Base-by-base conservation (phyloP, 345 rosid genomes). In the Corchorus olitorius region DNA sequence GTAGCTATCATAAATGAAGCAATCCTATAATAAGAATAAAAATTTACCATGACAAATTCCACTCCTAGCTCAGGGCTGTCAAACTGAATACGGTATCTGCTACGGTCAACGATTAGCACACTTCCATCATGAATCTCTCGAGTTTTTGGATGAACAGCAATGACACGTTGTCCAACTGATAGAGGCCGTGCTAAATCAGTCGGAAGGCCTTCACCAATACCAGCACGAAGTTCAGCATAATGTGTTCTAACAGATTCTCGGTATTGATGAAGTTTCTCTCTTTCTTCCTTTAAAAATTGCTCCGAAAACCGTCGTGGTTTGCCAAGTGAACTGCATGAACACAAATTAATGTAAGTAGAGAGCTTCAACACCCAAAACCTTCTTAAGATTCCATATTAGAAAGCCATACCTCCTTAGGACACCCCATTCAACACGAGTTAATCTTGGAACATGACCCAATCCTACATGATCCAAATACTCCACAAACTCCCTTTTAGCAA, bases 391-490 rank as follows among this genome's bases (percentile, higher is more conserved):
- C 20, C 2, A 17, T 48, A 77, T 54, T 60, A 80, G 70, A 78
- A 81, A 70, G 50, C 70, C 10, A 22, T 73, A 90, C 94, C 94
- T 89, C 78, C 92, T 80, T 79, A 92, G 89, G 86, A 92, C 97
- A 79, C 97, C 97, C 97, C 97, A 92, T 83, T 92, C 97, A 74
- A 90, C 87, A 60, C 92, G 94, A 72, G 97, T 90, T 85, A 92
- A 78, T 79, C 92, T 86, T 55, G 97, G 94, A 77, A 92, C 87
- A 81, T 89, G 97, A 55, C 90, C 93, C 86, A 92, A 85, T 76
- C 97, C 93, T 80, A 90, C 93, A 81, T 92, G 94, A 83, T 89
- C 91, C 76, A 92, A 81, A 85, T 92, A 92, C 81, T 92, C 97
- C 81, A 87, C 86, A 86, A 92, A 92, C 86, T 92, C 97, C 86